Base-by-base conservation (phyloP, 768 basidiomycete genomes). In the Trametes maxima region DNA sequence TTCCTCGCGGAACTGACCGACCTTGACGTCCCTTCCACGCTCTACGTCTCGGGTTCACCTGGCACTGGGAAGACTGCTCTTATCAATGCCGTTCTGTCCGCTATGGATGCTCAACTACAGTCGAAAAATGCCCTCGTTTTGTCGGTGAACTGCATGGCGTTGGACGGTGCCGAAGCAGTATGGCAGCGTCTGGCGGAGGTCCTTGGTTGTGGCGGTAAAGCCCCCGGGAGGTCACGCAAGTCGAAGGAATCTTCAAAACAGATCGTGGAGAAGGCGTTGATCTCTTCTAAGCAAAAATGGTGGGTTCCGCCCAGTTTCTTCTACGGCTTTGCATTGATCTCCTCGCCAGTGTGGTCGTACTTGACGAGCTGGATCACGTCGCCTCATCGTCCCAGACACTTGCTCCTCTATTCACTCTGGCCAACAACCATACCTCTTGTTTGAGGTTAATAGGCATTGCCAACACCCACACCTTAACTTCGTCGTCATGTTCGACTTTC, bases 61-160 rank as follows among this genome's bases (percentile, higher is more conserved):
- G 96, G 95, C 1, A 94, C 93, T 2, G 94, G 94, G 19, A 95
- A 96, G 77, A 95, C 92, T 1, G 94, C 92, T 0, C 77, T 96
- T 3, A 84, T 94, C 25, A 87, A 88, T 67, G 78, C 86, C 5
- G 76, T 92, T 28, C 72, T 95, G 21, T 73, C 72, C 19, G 59
- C 63, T 2, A 59, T 72, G n/a, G 73, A 76, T 8, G 64, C 82
- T 25, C 73, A 77, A 24, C 66, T 76, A 8, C 76, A 78, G 33
- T 65, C 67, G 5, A 71, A 79, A n/a, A 70, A 83, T 45, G 80
- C 78, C 64, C 75, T 87, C 13, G 71, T 87, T 44, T 77, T 80
- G 54, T 57, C 52, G 13, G 60, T 72, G 16, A 95, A 94, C 69
- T 95, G 93, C 72, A 91, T 94, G 88, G 85, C 88, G 1, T 75